Base-by-base conservation (phyloP, 768 basidiomycete genomes). In the Lactarius quietus region DNA sequence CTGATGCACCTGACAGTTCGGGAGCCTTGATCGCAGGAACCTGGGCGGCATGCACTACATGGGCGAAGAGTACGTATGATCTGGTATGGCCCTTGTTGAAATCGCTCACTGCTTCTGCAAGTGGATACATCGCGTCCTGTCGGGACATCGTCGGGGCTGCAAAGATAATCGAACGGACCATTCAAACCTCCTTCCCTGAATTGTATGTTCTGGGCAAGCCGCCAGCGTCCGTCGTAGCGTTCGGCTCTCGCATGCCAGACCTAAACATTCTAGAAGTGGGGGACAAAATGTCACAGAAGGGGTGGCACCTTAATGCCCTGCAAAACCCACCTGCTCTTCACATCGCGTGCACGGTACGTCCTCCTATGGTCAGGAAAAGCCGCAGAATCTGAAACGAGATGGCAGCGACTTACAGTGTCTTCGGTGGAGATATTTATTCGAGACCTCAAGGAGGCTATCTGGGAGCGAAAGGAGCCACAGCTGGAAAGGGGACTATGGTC, bases 31-130 rank as follows among this genome's bases (percentile, higher is more conserved):
- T 99, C 65, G 96, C 96, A 29, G 96, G 92, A 54, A 88, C 94
- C 33, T 99, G 95, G 94, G 96, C 96, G 8, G 93, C 94, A 89
- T 99, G 87, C 90, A 96, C 68, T 86, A 92, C 74, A 89, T 98
- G 79, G 96, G 96, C 33, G 81, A 87, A 65, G 82, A 89, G 92
- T 94, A 72, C 59, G 88, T n/a, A n/a, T 80, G 23, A 43, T 61
- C 14, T 45, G 36, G 45, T 8, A 29, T 36, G 61, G 56, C 26
- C 41, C 54, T 29, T 54, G 18, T 33, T 26, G 62, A 54, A 55
- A 26, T 35, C 39, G 6, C 48, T 64, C 26, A 58, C 67, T 6
- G 12, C 63, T 26, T 28, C 8, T 38, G 52, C 51, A 71, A 94
- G 91, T 36, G 96, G 96, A 14, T 98, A 99, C 77, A 82, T 91